Base-by-base conservation (phyloP, 495 filamentous ascomycete species). In the Xylaria bambusicola region DNA sequence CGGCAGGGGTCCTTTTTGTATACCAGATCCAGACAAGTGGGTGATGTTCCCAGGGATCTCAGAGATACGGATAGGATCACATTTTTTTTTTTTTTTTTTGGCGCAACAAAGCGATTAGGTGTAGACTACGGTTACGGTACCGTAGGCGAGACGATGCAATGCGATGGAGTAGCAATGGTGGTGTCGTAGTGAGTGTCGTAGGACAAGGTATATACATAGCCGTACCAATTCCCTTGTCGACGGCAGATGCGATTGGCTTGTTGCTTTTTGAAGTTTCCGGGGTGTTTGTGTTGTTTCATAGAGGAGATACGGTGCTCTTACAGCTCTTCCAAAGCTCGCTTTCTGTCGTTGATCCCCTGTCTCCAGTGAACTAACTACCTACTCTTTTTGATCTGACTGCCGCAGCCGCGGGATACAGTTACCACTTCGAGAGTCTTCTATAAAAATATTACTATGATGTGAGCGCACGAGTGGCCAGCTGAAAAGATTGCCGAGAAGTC, bases 1-100 rank as follows among this genome's bases (percentile, higher is more conserved):
- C 55, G 17, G 47, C 56, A 58, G 56, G 56, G 56, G 46, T 51
- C 27, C 26, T 33, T 35, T 18, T 35, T 18, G 29, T 44, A 44
- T 35, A 44, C 23, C 29, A 56, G 53, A 56, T 56, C 53, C 29
- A 56, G 52, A 36, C 5, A n/a, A 56, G 41, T 56, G 53, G 53
- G 29, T 56, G 27, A 27, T 47, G 38, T 21, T 44, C 52, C 52
- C 52, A 54, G 17, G 36, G 52, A 54, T 54, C 52, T 54, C 40
- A 13, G 10, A 33, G 52, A 44, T 20, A 54, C 44, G 52, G 52
- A 23, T 54, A 42, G 52, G 52, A 54, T 54, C 35, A 52, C 50
- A 52, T 41, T 52, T 27, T 13, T 23, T 23, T 10, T 5, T 33
- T 33, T 10, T 33, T 23, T 10, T 5, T 33, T 33, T 10, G 5